Percentiles rank a stretch among this genome's conserved stretches.
These are phyloP conservation scores for Lantana camara DNA, from an alignment of 257 asterid genomes.

Conservation along the genomic window DNA sequence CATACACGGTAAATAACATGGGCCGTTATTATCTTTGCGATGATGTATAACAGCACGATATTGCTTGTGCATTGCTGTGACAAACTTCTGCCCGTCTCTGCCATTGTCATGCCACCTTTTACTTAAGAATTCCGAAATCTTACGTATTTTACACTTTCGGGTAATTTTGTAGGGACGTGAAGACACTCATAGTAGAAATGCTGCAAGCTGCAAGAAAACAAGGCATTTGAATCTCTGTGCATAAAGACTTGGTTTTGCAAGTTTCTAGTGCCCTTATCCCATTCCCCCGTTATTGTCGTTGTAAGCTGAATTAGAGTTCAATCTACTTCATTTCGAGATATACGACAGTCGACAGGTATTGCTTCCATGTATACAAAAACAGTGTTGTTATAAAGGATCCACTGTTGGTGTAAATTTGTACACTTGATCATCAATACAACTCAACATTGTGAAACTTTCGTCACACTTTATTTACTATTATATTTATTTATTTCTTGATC, in stretches of 20 bases:
- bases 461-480: too few relatives aligned
- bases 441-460: not conserved
- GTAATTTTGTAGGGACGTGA: constrained; percentile 62
- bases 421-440: too few relatives aligned
- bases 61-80: not conserved
- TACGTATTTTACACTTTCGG: too few relatives aligned
- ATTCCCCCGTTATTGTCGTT: not conserved
- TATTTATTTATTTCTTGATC: too few relatives aligned
- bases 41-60: not conserved
- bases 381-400: not conserved
- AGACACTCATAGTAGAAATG: constrained; percentile 88
- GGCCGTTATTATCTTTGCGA: not conserved
- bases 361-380: not conserved
- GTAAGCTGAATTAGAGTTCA: not conserved
- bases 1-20: not conserved
- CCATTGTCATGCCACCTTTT: not conserved
- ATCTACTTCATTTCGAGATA: not conserved
- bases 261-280: not conserved
- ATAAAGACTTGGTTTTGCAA: not conserved
- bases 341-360: not conserved
- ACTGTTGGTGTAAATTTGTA: not conserved
- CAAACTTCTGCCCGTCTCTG: not conserved
- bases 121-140: not conserved
- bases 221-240: constrained; percentile 36
- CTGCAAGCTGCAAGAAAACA: constrained; percentile 70